These are phyloP conservation scores for Phialocephala sp. DNA, from an alignment of 2,329 filamentous ascomycete genomes.

Conservation along the genomic window DNA sequence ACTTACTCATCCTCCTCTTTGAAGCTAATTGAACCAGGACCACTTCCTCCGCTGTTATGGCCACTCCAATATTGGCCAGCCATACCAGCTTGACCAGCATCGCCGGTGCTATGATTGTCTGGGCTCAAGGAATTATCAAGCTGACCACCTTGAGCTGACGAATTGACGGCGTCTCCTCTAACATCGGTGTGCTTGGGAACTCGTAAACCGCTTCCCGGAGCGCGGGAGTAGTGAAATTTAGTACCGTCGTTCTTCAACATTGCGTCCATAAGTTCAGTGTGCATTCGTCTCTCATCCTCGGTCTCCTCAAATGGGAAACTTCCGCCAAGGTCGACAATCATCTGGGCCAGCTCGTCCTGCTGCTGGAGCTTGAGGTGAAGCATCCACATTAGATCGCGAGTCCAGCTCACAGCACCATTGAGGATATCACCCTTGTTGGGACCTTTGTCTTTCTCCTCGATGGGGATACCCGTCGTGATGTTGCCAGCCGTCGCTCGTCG, in stretches of 20 bases:
- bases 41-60: constrained; percentile 74
- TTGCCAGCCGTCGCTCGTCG: constrained; percentile 78
- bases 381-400: constrained; percentile 97
- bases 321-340: constrained; percentile 74
- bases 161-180: constrained; percentile 76
- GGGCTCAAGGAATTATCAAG: constrained; percentile 59
- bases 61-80: constrained; percentile 67
- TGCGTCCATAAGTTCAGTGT: constrained; percentile 86
- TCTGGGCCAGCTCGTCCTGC: constrained; percentile 83
- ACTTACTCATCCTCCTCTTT: constrained; percentile 85
- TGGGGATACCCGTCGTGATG: constrained; percentile 89
- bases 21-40: constrained; percentile 71
- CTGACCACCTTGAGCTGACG: constrained; percentile 46
- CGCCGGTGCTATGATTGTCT: constrained; percentile 43
- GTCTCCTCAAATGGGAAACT: constrained; percentile 80
- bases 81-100: constrained; percentile 39
- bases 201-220: constrained; percentile 81
- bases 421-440: constrained; percentile 99
- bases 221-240: constrained; percentile 84
- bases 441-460: constrained; percentile 98
- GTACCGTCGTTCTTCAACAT: constrained; percentile 76
- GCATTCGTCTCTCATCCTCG: constrained; percentile 96
- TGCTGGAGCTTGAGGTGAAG: constrained; percentile 87
- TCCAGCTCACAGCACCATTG: constrained; percentile 97
- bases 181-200: constrained; percentile 94